Evolutionary conservation across 1,139 yeast genomes (phyloP), one percentile per base, ranked within the genome.

Genomic region (Martiniozyma asiatica): DNA sequence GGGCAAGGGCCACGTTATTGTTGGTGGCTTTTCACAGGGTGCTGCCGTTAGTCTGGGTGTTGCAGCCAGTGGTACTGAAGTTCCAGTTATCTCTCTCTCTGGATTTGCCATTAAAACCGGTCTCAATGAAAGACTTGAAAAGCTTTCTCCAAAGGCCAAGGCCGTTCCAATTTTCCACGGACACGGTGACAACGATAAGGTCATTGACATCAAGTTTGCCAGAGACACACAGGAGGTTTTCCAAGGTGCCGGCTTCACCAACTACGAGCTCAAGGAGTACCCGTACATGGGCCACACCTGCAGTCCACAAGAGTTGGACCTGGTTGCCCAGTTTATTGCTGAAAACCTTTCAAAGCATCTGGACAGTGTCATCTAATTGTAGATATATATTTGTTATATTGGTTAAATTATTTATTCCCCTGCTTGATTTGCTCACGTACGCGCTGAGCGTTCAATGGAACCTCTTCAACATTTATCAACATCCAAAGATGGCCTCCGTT

Each of bases 11-110:
- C n/a, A n/a, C n/a, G n/a, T n/a, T n/a, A n/a, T n/a, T n/a, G n/a
- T n/a, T n/a, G 97, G 97, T 21, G 98, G 98, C 1, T 89, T 89
- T 50, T 77, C 93, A 6, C 98, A 89, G 56, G 98, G 98, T 36
- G 94, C 85, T 29, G 89, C 94, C 1, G 42, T 87, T 9, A 58
- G 93, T 1, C 57, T 81, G 35, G 87, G 85, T 2, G 50, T 65
- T 8, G 56, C 65, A 6, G n/a, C n/a, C n/a, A 47, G 57, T 2
- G 53, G 67, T 25, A 73, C 77, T 16, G 50, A 58, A 34, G 98
- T 81, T 10, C n/a, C n/a, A n/a, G 73, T 78, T 0, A 58, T 87
- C 27, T 74, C 89, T 2, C 58, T 87, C 29, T 79, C 94, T 1
- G 97, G 95, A 2, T 85, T 82, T 44, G 77, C 89, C 3, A 61